Base-by-base conservation (phyloP, 2,329 filamentous ascomycete genomes). In the Cercospora sp. region DNA sequence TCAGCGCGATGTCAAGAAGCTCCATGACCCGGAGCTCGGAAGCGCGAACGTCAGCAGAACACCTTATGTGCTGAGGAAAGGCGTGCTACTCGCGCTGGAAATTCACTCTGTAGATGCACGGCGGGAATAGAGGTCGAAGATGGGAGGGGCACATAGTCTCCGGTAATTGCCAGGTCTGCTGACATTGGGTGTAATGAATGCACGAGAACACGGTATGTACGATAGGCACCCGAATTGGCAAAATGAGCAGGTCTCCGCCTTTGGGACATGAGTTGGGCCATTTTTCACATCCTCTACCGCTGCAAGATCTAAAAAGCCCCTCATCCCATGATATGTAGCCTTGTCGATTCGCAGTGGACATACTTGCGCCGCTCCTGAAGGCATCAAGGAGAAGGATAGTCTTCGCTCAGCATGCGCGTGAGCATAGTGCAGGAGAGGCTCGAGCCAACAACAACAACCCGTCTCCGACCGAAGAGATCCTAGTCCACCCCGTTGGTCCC, bases 1-100 rank as follows among this genome's bases (percentile, higher is more conserved):
- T 2, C 73, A 70, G 55, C 65, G 65, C 9, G 65, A 65, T 12
- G 60, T 73, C 8, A 74, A 73, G 66, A 68, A 64, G 55, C 59
- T 74, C 12, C 51, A 68, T 51, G 73, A 76, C 65, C 69, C 70
- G 20, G 71, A 74, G 26, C 65, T 74, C 4, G 75, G 75, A 23
- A 70, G 68, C 60, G 74, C 74, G 9, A 69, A 69, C 28, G 72
- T 75, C 3, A 75, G 75, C 2, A 79, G 18, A 75, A 78, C 72
- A 16, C 69, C 70, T 12, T 72, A 71, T 23, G 65, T 68, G 2
- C 40, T 67, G 30, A 67, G 81, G 79, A 63, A 68, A 20, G 69
- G 72, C 26, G 65, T 73, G 6, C 51, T 72, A 20, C 26, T 73
- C 5, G 67, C 72, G 40, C 60, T 73, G 48, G 72, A 73, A 61